Percentiles rank a stretch among this genome's conserved stretches.
phyloP scores from a whole-genome alignment of 2,329 filamentous ascomycete genomes.

The Mycogone perniciosa region DNA sequence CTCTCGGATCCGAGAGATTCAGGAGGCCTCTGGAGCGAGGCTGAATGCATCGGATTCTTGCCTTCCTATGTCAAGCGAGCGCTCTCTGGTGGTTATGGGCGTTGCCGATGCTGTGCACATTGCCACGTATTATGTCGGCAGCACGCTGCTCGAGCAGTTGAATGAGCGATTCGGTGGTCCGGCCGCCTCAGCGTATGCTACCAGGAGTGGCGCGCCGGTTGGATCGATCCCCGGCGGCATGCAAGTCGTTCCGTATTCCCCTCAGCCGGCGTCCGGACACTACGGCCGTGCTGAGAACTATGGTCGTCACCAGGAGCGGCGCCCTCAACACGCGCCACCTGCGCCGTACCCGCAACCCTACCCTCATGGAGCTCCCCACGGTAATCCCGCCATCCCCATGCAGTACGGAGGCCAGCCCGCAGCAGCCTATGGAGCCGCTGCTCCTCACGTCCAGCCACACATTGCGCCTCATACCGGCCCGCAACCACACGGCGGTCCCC shows the following conservation, averaged over 20 bases:
- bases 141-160: constrained; percentile 94
- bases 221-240: constrained; percentile 94
- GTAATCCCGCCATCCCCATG: constrained; percentile 59
- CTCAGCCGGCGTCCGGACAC: constrained; percentile 85
- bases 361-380: constrained; percentile 55
- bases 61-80: constrained; percentile 89
- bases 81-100: constrained; percentile 95
- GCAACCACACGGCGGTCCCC: constrained; percentile 57
- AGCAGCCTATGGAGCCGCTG: constrained; percentile 71
- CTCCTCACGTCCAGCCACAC: constrained; percentile 68
- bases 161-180: constrained; percentile 95
- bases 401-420: constrained; percentile 73
- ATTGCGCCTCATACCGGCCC: constrained; percentile 54
- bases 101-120: constrained; percentile 98
- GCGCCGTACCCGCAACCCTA: constrained; percentile 68
- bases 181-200: constrained; percentile 95
- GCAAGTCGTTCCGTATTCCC: constrained; percentile 98
- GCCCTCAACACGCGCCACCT: constrained; percentile 68
- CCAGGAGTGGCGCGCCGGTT: constrained; percentile 84
- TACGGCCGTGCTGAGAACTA: constrained; percentile 88
- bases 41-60: constrained; percentile 95
- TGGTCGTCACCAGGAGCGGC: constrained; percentile 64
- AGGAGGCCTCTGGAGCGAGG: constrained; percentile 92
- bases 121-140: constrained; percentile 96
- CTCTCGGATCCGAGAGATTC: constrained; percentile 93